Evolutionary conservation across 768 basidiomycete species (phyloP).

Genomic region (Melanogaster broomeanus): DNA sequence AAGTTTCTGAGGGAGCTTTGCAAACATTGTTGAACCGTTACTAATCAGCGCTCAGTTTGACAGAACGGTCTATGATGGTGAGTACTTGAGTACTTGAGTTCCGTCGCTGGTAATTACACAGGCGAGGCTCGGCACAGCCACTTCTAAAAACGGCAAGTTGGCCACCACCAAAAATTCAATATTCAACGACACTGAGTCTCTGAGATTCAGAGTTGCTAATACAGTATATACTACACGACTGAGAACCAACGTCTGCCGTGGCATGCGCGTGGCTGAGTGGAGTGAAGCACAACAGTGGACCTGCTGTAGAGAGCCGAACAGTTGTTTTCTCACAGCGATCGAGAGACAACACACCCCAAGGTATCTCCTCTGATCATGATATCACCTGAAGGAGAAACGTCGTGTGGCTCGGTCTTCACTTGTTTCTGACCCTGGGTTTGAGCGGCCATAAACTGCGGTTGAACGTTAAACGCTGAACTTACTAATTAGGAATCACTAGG

Average conservation of each 20-base stretch:
- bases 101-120: not conserved
- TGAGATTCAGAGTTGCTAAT: no score
- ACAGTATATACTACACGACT: no score
- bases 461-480: no score
- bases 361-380: constrained; percentile 67
- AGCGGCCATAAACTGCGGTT: constrained; percentile 76
- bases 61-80: not conserved
- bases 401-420: constrained; percentile 42
- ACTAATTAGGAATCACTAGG: constrained; percentile 36
- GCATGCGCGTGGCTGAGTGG: constrained; percentile 56
- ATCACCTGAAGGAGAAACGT: constrained; percentile 57
- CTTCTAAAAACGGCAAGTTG: no score
- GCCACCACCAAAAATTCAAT: no score
- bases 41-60: not conserved
- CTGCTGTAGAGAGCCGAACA: not conserved
- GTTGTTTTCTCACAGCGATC: not conserved
- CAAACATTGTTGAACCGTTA: constrained; percentile 48
- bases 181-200: no score
- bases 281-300: constrained; percentile 38
- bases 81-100: no score
- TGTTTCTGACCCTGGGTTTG: constrained; percentile 62
- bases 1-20: constrained; percentile 71
- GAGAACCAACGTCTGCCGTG: no score
- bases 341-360: constrained; percentile 42
- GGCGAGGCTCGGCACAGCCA: not conserved